Conservation (phyloP, 208 protist species). For the Acanthamoeba royreba region DNA sequence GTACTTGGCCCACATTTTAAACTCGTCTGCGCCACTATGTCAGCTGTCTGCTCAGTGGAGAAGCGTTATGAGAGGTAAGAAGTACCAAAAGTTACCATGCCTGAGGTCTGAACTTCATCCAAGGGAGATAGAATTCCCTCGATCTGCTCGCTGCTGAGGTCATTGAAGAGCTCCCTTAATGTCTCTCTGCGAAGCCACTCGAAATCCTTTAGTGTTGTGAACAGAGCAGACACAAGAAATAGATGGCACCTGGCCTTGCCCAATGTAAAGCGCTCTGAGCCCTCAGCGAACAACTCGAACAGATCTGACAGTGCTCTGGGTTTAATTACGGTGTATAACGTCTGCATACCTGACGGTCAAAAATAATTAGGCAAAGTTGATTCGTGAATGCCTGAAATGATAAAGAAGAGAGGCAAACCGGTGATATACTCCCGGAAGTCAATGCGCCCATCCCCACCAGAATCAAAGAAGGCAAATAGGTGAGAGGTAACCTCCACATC, state of each 20-base stretch:
- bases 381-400: no score
- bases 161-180: background rate
- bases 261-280: no score
- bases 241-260: no score
- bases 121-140: background rate
- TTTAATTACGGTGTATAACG: no score
- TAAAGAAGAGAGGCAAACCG: background rate
- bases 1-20: background rate
- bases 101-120: background rate
- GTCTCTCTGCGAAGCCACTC: no score
- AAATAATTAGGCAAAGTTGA: no score
- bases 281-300: no score
- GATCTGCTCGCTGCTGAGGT: background rate
- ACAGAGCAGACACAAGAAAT: no score
- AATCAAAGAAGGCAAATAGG: background rate
- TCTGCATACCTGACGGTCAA: no score
- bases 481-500: background rate
- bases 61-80: no score
- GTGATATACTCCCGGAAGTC: slow-evolving; percentile 8
- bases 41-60: background rate
- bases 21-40: background rate
- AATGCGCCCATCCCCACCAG: background rate
- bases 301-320: no score
- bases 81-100: background rate
- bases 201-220: no score